phyloP scores from a whole-genome alignment of 441 rosid species.

The Raphanus hybrid region DNA sequence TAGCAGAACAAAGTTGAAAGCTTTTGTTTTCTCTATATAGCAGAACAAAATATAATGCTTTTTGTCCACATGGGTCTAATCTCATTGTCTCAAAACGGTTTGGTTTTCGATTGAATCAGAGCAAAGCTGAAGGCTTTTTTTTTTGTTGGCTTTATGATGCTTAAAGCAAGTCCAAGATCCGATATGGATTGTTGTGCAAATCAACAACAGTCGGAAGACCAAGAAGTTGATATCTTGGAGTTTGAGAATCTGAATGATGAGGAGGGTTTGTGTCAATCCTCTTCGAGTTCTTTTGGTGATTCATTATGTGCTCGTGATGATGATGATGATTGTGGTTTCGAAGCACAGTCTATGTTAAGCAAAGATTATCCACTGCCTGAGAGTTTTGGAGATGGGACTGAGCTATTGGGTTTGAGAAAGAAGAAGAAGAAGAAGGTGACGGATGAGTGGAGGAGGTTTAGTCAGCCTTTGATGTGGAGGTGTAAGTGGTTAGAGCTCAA shows the following conservation, averaged over 20 bases:
- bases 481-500: slow-evolving; percentile 85
- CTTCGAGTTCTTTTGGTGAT: slow-evolving; percentile 80
- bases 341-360: slow-evolving; percentile 60
- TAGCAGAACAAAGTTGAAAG: neutral
- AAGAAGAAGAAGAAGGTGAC: slow-evolving; percentile 68
- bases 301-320: slow-evolving; percentile 51
- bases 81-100: slow-evolving; percentile 7
- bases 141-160: slow-evolving; percentile 19
- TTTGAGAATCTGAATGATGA: slow-evolving; percentile 39
- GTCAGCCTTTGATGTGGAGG: slow-evolving; percentile 71
- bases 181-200: slow-evolving; percentile 31
- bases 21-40: neutral
- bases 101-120: slow-evolving; percentile 1
- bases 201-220: slow-evolving; percentile 34
- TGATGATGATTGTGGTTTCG: slow-evolving; percentile 42
- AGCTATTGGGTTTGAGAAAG: slow-evolving; percentile 36
- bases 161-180: slow-evolving; percentile 40
- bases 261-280: slow-evolving; percentile 46
- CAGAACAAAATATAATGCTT: neutral
- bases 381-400: slow-evolving; percentile 24
- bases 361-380: slow-evolving; percentile 37
- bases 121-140: slow-evolving; percentile 21
- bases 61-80: neutral
- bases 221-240: slow-evolving; percentile 56
- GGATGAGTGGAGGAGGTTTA: slow-evolving; percentile 70